Base-by-base conservation (phyloP, 805 yeast genomes). In the Saccharomycopsis selenospora region DNA sequence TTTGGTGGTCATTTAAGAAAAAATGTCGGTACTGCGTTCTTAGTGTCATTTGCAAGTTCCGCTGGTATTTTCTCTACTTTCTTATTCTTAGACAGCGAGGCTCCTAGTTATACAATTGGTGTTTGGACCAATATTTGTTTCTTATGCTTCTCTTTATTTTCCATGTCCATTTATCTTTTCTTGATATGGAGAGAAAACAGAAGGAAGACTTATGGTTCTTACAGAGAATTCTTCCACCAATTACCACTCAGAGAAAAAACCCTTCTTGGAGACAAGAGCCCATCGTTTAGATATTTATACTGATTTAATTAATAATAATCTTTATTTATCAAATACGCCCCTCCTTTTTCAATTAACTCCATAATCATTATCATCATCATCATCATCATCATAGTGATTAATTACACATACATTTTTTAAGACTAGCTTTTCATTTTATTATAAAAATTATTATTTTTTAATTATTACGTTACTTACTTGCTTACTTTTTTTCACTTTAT, bases 1-100 rank as follows among this genome's bases (percentile, higher is more conserved):
- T 50, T 50, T 41, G 54, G 52, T 2, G 54, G 54, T 13, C 51
- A 50, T 27, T 36, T 50, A 27, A 25, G 54, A 17, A 47, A 49
- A 46, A 50, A 48, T 38, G 45, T 50, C 7, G 25, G 42, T 24
- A 50, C 54, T 10, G 54, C 54, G 8, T 41, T 48, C 26, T 14
- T 50, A 23, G 48, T 49, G 7, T 28, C 43, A 24, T 40, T 50
- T 36, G 45, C 49, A 2, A 38, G 49, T 4, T 29, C 42, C 20
- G 25, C 50, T 4, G 50, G 50, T 3, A 48, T 51, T 20, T 48
- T 52, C 23, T 49, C 50, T 4, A 43, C 48, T 6, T 49, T 29
- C 24, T 40, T 52, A 29, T 52, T 52, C 40, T 18, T 24, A 7
- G 25, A 26, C 17, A 33, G 38, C 25, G 43, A 48, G 18, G 46